Percentiles rank a stretch among this genome's conserved stretches.
phyloP scores from a whole-genome alignment of 805 yeast genomes.

The Kurtzmaniella cleridarum region DNA sequence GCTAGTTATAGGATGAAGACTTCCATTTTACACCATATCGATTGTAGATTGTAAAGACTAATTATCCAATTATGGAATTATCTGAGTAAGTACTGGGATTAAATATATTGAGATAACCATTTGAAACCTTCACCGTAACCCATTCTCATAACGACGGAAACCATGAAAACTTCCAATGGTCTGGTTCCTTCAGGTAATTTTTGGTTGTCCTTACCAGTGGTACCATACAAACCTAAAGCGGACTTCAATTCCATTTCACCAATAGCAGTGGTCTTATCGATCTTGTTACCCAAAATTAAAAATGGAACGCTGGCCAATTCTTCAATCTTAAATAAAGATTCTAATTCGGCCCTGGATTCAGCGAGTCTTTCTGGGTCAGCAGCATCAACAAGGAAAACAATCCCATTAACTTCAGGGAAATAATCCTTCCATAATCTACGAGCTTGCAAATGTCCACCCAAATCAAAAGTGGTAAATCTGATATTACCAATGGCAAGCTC shows the following conservation, averaged over 20 bases:
- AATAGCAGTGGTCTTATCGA: constrained; percentile 90
- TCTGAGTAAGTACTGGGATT: constrained; percentile 12
- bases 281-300: constrained; percentile 91
- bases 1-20: too few species aligned
- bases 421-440: constrained; percentile 99
- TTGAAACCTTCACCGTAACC: constrained; percentile 98
- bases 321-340: constrained; percentile 86
- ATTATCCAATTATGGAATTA: too few species aligned
- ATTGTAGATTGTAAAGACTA: too few species aligned
- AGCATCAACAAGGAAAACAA: constrained; percentile 92
- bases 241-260: constrained; percentile 91
- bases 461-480: constrained; percentile 94
- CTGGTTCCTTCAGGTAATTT: constrained; percentile 67
- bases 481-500: constrained; percentile 95
- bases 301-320: constrained; percentile 89
- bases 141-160: constrained; percentile 96
- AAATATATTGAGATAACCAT: constrained; percentile 96
- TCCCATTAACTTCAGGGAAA: constrained; percentile 98
- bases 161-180: constrained; percentile 96
- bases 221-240: constrained; percentile 73
- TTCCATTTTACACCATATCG: too few species aligned
- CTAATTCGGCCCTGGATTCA: constrained; percentile 93
- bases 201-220: constrained; percentile 79
- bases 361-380: constrained; percentile 94
- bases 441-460: constrained; percentile 98